Evolutionary conservation across 768 basidiomycete genomes (phyloP), one percentile per base, ranked within the genome.

Genomic region (Leccinellum rugosiceps): DNA sequence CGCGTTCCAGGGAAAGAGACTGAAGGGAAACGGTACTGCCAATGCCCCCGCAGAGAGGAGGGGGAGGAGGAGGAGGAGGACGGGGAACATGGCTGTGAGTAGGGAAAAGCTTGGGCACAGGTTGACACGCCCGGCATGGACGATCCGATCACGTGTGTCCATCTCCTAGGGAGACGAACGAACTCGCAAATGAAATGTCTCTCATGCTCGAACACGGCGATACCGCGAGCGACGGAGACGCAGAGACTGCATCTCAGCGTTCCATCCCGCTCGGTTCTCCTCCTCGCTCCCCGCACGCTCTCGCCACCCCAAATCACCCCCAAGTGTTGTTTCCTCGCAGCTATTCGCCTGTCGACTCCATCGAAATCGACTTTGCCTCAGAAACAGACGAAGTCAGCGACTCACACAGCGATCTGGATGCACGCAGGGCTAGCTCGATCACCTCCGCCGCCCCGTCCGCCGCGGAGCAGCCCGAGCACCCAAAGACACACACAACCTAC

Each of bases 231-330:
- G 80, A 83, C 60, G 78, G 76, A 56, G 88, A 88, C 61, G 83
- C 79, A 56, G 90, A 92, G 66, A 90, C 88, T 5, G 88, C 90
- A 15, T 90, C 88, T 9, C 87, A 89, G 65, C 83, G 80, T 41
- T 92, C 90, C 1, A 87, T 92, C 51, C 81, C 88, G 23, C 83
- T 92, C 43, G 85, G 84, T 30, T 89, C 88, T 3, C 80, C 87
- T 3, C 70, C 83, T 14, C 69, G 58, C 48, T 90, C 89, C 7
- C 80, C 80, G 6, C 73, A 76, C 52, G 76, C 74, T 19, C 48
- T 59, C 34, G 41, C 50, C 53, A 58, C 63, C 23, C 53, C 72
- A 38, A 35, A 66, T 44, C 54, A 58, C 63, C 38, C 64, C 10
- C 67, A 70, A 57, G 55, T 72, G 45, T 60, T 69, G 61, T 71